Evolutionary conservation across 2,329 filamentous ascomycete species (phyloP), one percentile per base, ranked within the genome.

Genomic region (Ceratocystis cacaofunesta): DNA sequence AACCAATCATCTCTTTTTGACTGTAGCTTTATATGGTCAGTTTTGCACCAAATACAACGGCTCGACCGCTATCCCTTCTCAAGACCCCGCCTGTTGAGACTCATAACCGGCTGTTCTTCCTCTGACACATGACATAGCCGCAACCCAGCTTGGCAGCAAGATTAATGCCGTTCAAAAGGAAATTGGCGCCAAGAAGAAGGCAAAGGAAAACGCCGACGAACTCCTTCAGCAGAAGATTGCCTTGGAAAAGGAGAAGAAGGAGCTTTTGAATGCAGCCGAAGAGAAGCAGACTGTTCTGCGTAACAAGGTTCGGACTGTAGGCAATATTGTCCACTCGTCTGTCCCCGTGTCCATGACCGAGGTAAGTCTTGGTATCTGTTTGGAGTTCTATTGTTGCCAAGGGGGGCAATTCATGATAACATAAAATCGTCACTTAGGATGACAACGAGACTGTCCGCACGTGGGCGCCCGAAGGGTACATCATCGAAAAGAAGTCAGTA

Each of bases 151-250:
- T 70, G 88, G 87, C 70, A 85, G 85, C 71, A 85, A 89, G 78
- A 92, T 96, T 76, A 97, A 97, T 77, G 85, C 83, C 22, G 82
- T 90, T 36, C 89, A 95, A 75, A 96, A 95, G 77, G 85, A 91
- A 74, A 95, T 97, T 73, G 90, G 89, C 19, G 79, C 83, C 72
- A 95, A 92, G 81, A 96, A 95, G 79, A 96, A 95, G 86, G 86
- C 86, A 70, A 96, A 96, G 80, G 90, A 95, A 78, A 85, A 92
- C 74, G 90, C 90, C 50, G 84, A 84, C 70, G 88, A 91, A 50
- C 79, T 96, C 68, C 79, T 96, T 67, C 79, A 86, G 72, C 80
- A 92, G 74, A 96, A 96, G 77, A 79, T 80, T 62, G 83, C 85
- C 3, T 77, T 96, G 61, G 87, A 92, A 72, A 86, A 89, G 76